Evolutionary conservation across 179 eudicot species (phyloP), one percentile per base, ranked within the genome.

Genomic region (Carnegiea gigantea): DNA sequence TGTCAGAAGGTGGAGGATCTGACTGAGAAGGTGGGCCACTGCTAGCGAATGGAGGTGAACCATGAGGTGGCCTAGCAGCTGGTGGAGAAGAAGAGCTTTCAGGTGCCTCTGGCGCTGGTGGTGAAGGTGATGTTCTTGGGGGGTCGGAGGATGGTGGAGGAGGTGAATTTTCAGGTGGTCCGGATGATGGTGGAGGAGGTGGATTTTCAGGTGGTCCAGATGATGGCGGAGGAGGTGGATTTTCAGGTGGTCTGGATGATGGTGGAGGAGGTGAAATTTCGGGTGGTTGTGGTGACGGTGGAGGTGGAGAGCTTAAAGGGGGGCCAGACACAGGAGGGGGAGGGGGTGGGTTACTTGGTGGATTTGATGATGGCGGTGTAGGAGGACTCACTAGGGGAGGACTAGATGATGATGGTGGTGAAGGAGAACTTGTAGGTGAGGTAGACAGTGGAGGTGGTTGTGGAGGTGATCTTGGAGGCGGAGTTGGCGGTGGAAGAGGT

Each of bases 201-300:
- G 90, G 51, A 40, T 6, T 43, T 36, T 38, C 65, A 30, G 90
- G 78, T 51, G 43, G 43, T 40, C 43, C 43, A 40, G 78, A 24
- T 1, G 84, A 17, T 67, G 83, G 78, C 11, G 89, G 78, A 36
- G 90, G 82, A 26, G 92, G 84, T 17, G 89, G 87, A 38, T 87
- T 75, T 62, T 8, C 79, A 59, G 87, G 21, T 87, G 89, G 14
- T 21, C 49, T 8, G 2, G 85, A 76, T 6, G 82, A 18, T 24
- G 86, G 82, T 44, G 90, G 68, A 5, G 89, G 23, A 6, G 90
- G 89, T 20, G 90, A 53, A 30, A 3, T 43, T 26, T 46, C 65
- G 24, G 90, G 80, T 51, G 44, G 44, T 40, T 7, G 6, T 0
- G 80, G 24, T 0, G 84, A 18, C 67, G 83, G 82, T 44, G 90